phyloP scores from a whole-genome alignment of 345 rosid species.

The Eutrema japonicum region DNA sequence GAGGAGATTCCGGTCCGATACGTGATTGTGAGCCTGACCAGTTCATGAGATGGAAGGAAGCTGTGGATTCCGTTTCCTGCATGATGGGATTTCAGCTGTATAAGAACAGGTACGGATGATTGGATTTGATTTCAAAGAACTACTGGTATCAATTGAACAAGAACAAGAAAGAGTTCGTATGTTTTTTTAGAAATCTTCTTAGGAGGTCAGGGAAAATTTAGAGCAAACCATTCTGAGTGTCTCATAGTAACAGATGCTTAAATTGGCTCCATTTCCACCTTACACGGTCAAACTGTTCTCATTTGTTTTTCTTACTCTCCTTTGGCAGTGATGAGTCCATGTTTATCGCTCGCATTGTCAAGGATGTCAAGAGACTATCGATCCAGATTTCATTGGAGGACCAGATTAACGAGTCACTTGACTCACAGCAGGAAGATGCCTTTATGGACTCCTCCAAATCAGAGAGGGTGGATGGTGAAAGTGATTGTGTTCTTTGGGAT shows the following conservation, averaged over 20 bases:
- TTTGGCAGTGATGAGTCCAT: too few species aligned
- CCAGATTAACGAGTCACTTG: too few species aligned
- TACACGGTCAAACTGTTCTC: too few species aligned
- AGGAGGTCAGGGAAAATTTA: too few species aligned
- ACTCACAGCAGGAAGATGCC: not conserved
- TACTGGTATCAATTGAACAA: too few species aligned
- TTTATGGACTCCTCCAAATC: not conserved
- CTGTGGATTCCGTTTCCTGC: not conserved
- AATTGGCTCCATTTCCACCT: too few species aligned
- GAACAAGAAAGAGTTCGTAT: too few species aligned
- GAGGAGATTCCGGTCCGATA: not conserved
- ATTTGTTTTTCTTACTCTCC: too few species aligned
- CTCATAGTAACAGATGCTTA: too few species aligned
- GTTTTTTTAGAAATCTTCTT: too few species aligned
- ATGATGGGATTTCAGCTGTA: accelerated
- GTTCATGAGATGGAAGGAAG: conserved; percentile 36
- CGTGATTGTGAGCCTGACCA: not conserved
- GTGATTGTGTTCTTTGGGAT: not conserved
- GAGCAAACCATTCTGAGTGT: too few species aligned
- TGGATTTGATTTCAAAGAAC: too few species aligned
- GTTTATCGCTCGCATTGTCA: not conserved
- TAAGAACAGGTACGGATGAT: not conserved
- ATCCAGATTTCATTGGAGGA: not conserved
- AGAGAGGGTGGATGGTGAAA: not conserved
- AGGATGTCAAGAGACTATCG: not conserved